Base-by-base conservation (phyloP, 1,139 yeast genomes). In the Spencermartinsiella ligniputridi region DNA sequence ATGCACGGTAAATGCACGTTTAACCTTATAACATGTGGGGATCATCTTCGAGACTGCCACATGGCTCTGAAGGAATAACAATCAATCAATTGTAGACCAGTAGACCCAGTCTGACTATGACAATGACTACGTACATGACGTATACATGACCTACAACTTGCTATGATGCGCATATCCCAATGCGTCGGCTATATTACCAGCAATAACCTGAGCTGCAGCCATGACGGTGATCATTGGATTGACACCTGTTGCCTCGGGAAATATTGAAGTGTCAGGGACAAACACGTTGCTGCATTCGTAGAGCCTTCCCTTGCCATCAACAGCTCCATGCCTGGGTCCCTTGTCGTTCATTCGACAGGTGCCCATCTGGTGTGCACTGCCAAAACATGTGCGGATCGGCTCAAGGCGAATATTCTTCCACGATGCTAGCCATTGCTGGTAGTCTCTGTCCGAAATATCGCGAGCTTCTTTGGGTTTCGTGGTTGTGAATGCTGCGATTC, bases 291-390 rank as follows among this genome's bases (percentile, higher is more conserved):
- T 60, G 55, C 80, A 74, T 52, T 79, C 84, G 56, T 64, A 75
- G 29, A 78, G 68, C 45, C 70, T 70, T 8, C 83, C 83, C 20
- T 61, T 66, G 24, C 56, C 58, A 50, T 76, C 79, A 42, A 74
- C 70, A 3, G 81, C 81, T 6, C 79, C 78, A 46, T 69, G 55
- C 11, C 53, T 49, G 6, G 81, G 76, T 11, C 64, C 62, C 51
- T 68, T 68, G 13, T 79, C 78, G 18, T 13, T 37, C 67, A 78
- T 76, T 48, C 83, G 69, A 57, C 83, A 77, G 2, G 75, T 58
- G 44, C 78, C 69, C 83, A 79, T 78, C 60, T 79, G 83, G 59
- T 79, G 83, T 5, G 84, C 84, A 2, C 76, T 67, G 2, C 83
- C 83, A 47, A 68, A 63, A 3, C 66, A 49, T 2, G 68, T 54